These are phyloP conservation scores for Suhomyces atakaporum DNA, from an alignment of 1,139 yeast genomes.

Conservation along the genomic window DNA sequence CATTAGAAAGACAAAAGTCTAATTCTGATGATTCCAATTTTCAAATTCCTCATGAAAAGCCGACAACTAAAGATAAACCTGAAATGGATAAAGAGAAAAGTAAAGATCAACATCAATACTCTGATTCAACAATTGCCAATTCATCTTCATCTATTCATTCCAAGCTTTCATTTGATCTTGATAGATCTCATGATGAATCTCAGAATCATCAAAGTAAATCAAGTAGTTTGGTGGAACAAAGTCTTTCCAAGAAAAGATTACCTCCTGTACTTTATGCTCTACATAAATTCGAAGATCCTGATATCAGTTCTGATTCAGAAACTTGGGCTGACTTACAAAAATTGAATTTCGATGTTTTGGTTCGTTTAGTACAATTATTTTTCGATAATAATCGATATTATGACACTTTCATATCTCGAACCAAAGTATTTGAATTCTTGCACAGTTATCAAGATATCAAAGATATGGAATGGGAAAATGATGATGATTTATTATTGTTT, in stretches of 20 bases:
- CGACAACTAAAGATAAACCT: slow-evolving; percentile 2
- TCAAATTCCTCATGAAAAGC: not conserved
- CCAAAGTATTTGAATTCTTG: slow-evolving; percentile 31
- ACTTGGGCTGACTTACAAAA: slow-evolving; percentile 22
- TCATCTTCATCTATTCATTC: slow-evolving; percentile 17
- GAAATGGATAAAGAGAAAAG: not conserved
- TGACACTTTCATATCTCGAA: slow-evolving; percentile 34
- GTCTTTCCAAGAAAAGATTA: slow-evolving; percentile 32
- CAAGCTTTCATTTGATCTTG: slow-evolving; percentile 14
- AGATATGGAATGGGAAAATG: slow-evolving; percentile 49
- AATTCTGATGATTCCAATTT: slow-evolving; percentile 5
- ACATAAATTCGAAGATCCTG: slow-evolving; percentile 28
- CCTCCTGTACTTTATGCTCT: slow-evolving; percentile 24
- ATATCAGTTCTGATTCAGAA: slow-evolving; percentile 25
- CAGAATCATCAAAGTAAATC: slow-evolving; percentile 4
- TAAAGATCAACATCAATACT: slow-evolving; percentile 4
- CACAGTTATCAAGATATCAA: slow-evolving; percentile 29
- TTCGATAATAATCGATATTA: slow-evolving; percentile 35
- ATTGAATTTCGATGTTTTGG: slow-evolving; percentile 28
- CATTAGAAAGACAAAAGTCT: slow-evolving; percentile 22
- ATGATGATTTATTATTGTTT: slow-evolving; percentile 50
- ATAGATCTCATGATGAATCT: slow-evolving; percentile 9
- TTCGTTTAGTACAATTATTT: slow-evolving; percentile 33
- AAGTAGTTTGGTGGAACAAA: slow-evolving; percentile 24
- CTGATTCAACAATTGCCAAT: slow-evolving; percentile 11